Base-by-base conservation (phyloP, 2,329 filamentous ascomycete genomes). In the Colletotrichum tamarilloi region DNA sequence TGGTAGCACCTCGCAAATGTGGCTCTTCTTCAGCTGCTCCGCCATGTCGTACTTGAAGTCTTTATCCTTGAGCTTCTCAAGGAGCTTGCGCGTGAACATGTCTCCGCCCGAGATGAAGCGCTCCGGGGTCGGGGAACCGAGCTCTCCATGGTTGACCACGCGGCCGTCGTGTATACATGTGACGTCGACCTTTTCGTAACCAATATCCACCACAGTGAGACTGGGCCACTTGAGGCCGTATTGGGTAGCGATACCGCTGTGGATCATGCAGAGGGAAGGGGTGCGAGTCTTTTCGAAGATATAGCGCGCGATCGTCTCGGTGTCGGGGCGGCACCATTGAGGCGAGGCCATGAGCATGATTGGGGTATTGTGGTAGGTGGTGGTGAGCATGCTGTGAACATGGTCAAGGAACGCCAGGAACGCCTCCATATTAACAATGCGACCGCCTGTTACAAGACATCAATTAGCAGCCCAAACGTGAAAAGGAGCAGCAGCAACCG, bases 251-350 rank as follows among this genome's bases (percentile, higher is more conserved):
- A 97, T 85, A 3, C 94, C 95, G 77, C 95, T 93, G 83, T 98
- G 94, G 85, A 99, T 93, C 75, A 98, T 88, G 77, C 93, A 95
- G 64, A 99, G 93, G 0, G 94, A 95, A 0, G 97, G 97, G 0
- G 95, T 97, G 85, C 96, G 97, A 80, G 97, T 98, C 84, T 97
- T 97, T 84, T 99, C 97, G 79, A 99, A 99, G 76, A 98, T 91
- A 86, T 98, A 99, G 75, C 97, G 94, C 16, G 95, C 94, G 76
- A 99, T 92, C 52, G 90, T 90, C 83, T 98, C 96, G 80, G 93
- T 93, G 82, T 98, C 95, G 75, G 93, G 92, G 9, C 93, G 91
- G 4, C 95, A 95, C 96, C 97, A 99, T 77, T 92, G 92, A 4
- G 97, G 95, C 77, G 97, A 94, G 8, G 93, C 90, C 83, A 98